Conservation (phyloP, 441 rosid species). For the Aquilaria agallochum region DNA sequence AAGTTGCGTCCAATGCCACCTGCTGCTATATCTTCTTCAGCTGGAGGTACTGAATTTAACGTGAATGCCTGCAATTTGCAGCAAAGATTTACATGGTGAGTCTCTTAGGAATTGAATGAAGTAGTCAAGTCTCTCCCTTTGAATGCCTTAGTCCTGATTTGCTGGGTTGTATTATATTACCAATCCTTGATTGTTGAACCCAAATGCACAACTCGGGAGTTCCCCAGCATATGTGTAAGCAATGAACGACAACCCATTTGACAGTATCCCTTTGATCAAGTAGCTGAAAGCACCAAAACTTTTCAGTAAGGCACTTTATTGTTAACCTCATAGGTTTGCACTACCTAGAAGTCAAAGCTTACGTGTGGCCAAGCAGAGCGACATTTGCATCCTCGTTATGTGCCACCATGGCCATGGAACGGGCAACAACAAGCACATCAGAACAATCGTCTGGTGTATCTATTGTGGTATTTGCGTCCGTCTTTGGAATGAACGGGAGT, state of each 20-base stretch:
- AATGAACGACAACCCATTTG: slow-evolving; percentile 30
- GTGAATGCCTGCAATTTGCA: slow-evolving; percentile 40
- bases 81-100: neutral
- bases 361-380: slow-evolving; percentile 56
- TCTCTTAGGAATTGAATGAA: neutral
- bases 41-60: slow-evolving; percentile 53
- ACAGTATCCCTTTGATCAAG: slow-evolving; percentile 35
- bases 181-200: slow-evolving; percentile 47
- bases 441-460: slow-evolving; percentile 44
- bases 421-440: slow-evolving; percentile 37
- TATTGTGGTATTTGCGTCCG: slow-evolving; percentile 4
- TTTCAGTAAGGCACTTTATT: too few relatives aligned
- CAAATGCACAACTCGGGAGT: slow-evolving; percentile 64
- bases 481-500: slow-evolving; percentile 45
- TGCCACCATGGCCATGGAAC: slow-evolving; percentile 44
- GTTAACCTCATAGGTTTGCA: too few relatives aligned
- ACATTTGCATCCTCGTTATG: slow-evolving; percentile 68
- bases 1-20: slow-evolving; percentile 54
- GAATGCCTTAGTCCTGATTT: neutral
- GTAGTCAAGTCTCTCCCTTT: neutral
- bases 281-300: slow-evolving; percentile 30
- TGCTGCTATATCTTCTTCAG: slow-evolving; percentile 33
- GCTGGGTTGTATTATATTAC: slow-evolving; percentile 17
- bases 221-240: slow-evolving; percentile 57
- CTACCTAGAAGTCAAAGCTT: slow-evolving; percentile 8